Base-by-base conservation (phyloP, 192 early-diverging fungal genomes). In the Mortierella hygrophila region DNA sequence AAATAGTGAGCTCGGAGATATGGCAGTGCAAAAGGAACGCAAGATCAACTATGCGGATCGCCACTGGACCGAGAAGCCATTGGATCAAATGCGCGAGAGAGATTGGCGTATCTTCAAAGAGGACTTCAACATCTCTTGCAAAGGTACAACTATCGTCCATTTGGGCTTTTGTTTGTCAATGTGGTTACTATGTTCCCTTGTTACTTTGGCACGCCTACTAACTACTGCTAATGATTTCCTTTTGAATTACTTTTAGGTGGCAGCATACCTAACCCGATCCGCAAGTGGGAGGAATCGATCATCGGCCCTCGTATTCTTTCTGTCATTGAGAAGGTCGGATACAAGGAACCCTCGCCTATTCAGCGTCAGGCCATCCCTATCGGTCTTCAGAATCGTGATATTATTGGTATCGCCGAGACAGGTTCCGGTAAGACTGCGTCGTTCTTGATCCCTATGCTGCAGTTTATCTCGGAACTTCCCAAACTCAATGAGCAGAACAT, bases 51-150 rank as follows among this genome's bases (percentile, higher is more conserved):
- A 93, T 91, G 97, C 98, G 76, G 97, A 97, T 88, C 92, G 98
- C 29, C 98, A 99, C 86, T 99, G 99, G 99, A 90, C 93, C 32
- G 96, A 97, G 41, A 99, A 99, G 81, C 92, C 94, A 18, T 89
- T 99, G 80, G 78, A 78, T 11, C 94, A 99, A 71, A 99, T 99
- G 99, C 92, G 90, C 69, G 97, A 99, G 88, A 92, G 99, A 79
- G 99, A 99, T 80, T 99, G 99, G 99, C 95, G 99, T 88, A 99
- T 99, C 74, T 99, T 99, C 89, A 98, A 97, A 77, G 99, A 99
- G 88, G 99, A 99, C 82, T 99, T 95, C 88, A 97, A 95, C 82
- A 99, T 99, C 69, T 90, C 97, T 7, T 97, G 95, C 82, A 98
- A 98, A 90, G 99, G 96, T 88, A 77, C 32, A 42, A 21, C 4